Conservation (phyloP, 352 stramenopile species). For the Globisporangium sylvaticum region DNA sequence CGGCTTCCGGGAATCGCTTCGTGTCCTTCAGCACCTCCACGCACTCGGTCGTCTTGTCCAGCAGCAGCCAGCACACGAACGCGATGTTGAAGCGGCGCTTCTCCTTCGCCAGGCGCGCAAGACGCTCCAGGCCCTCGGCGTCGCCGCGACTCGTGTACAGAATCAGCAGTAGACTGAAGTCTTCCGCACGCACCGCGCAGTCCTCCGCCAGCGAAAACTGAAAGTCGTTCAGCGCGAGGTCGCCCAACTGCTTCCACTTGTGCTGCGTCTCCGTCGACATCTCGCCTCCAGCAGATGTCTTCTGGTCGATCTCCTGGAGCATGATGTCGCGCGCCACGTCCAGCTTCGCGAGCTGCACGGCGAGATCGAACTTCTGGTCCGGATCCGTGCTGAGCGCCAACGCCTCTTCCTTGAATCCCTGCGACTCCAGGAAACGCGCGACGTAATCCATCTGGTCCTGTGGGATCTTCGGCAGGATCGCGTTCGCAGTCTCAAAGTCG, state of each 20-base stretch:
- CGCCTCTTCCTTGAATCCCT: constrained; percentile 98
- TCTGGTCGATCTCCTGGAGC: constrained; percentile 80
- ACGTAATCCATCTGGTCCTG: constrained; percentile 80
- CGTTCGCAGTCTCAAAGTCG: constrained; percentile 98
- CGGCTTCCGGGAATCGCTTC: constrained; percentile 95
- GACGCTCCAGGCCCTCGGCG: constrained; percentile 83
- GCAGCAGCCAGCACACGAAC: constrained; percentile 95
- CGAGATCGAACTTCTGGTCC: constrained; percentile 98
- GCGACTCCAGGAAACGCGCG: constrained; percentile 95
- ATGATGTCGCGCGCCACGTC: constrained; percentile 94
- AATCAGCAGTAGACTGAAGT: constrained; percentile 96
- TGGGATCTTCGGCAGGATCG: constrained; percentile 94
- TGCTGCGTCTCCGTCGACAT: constrained; percentile 94
- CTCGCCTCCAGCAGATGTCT: constrained; percentile 51
- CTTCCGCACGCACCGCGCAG: constrained; percentile 92
- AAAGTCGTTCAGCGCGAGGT: constrained; percentile 90
- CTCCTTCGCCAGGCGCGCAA: constrained; percentile 87
- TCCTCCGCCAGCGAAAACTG: constrained; percentile 94
- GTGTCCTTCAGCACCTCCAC: constrained; percentile 94
- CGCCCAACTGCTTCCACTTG: constrained; percentile 97
- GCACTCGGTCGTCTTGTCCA: constrained; percentile 94
- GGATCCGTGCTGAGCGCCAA: constrained; percentile 91
- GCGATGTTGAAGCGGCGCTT: constrained; percentile 94
- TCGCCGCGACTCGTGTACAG: constrained; percentile 96
- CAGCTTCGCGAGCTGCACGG: constrained; percentile 95